These are phyloP conservation scores for Tetradesmus lagerheimii DNA, from an alignment of 139 green algal genomes.

Conservation along the genomic window DNA sequence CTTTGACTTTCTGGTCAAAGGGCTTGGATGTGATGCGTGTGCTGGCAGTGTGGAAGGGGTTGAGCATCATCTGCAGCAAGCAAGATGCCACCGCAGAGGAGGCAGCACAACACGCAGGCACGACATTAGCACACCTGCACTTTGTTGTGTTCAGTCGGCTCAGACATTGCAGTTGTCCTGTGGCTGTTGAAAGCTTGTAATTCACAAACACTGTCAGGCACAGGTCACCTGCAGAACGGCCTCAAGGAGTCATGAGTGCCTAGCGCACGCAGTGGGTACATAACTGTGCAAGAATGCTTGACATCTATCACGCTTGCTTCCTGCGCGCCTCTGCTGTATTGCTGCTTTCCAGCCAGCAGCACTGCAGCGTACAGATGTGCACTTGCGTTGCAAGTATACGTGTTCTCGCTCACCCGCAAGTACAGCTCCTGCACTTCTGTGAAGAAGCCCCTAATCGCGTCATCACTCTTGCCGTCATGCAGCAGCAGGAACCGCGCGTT, in stretches of 20 bases:
- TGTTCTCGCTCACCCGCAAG: slow-evolving; percentile 69
- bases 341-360: no score
- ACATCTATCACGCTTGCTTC: not conserved
- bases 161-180: no score
- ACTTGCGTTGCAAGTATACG: no score
- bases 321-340: not conserved
- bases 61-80: slow-evolving; percentile 79
- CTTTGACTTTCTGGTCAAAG: slow-evolving; percentile 85
- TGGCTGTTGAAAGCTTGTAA: no score
- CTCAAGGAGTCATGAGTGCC: no score
- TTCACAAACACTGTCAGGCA: no score
- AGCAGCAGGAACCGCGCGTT: slow-evolving; percentile 92
- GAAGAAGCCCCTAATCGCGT: slow-evolving; percentile 91
- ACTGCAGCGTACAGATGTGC: not conserved
- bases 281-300: no score
- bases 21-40: slow-evolving; percentile 75
- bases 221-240: no score
- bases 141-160: no score
- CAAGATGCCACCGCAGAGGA: not conserved
- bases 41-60: slow-evolving; percentile 85
- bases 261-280: no score
- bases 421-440: slow-evolving; percentile 94
- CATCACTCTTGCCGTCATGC: slow-evolving; percentile 85
- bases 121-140: no score
- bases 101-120: not conserved